Percentiles rank a stretch among this genome's conserved stretches.
Evolutionary conservation across 108 stramenopile genomes (phyloP).

Genomic region (Fragilaria crotonensis): DNA sequence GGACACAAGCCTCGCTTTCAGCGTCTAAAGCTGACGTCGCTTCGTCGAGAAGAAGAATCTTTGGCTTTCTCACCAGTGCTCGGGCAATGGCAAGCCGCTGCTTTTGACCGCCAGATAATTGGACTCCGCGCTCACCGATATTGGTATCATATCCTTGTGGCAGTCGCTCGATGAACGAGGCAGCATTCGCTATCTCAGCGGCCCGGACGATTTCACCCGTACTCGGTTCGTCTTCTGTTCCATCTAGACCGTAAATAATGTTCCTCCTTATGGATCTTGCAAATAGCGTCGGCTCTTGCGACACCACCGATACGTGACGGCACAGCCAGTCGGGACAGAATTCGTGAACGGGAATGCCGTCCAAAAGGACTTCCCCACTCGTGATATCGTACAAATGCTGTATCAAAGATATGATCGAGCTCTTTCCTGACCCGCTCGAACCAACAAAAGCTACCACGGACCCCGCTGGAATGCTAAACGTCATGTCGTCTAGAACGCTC

Average conservation of each 20-base stretch:
- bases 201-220: constrained; percentile 64
- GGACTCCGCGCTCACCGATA: constrained; percentile 63
- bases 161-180: constrained; percentile 54
- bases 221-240: constrained; percentile 41
- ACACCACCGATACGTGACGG: constrained; percentile 53
- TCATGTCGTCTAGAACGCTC: constrained; percentile 39
- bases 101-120: constrained; percentile 49
- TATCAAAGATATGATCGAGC: constrained; percentile 54
- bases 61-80: constrained; percentile 63
- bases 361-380: constrained; percentile 38
- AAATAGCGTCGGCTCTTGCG: constrained; percentile 89
- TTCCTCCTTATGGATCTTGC: constrained; percentile 73
- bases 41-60: constrained; percentile 43
- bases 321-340: constrained; percentile 36
- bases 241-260: constrained; percentile 77
- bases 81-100: constrained; percentile 84
- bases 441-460: constrained; percentile 70
- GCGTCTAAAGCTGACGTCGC: constrained; percentile 38
- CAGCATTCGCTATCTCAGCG: constrained; percentile 75
- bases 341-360: constrained; percentile 33
- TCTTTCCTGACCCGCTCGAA: constrained; percentile 75
- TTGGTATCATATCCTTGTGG: constrained; percentile 58
- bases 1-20: constrained; percentile 51
- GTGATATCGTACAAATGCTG: constrained; percentile 82
- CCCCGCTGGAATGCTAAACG: constrained; percentile 41